These are phyloP conservation scores for Lactuca saligna DNA, from an alignment of 129 eudicot genomes.

Conservation along the genomic window DNA sequence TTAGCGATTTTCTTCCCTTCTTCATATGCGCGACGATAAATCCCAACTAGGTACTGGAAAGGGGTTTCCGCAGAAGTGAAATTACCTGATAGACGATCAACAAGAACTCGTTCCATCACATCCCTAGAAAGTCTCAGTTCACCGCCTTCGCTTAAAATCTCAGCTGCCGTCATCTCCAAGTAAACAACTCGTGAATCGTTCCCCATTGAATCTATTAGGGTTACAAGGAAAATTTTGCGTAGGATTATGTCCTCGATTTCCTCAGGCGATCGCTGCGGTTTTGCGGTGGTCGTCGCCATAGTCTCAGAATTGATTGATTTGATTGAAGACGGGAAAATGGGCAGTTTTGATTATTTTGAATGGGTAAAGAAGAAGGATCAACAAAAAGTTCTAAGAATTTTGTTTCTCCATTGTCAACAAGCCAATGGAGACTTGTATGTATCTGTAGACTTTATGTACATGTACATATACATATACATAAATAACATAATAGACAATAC, in stretches of 20 bases:
- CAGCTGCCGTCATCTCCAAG: conserved; percentile 91
- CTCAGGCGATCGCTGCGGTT: conserved; percentile 65
- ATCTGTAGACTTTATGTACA: conserved; percentile 3
- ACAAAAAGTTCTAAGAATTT: conserved; percentile 11
- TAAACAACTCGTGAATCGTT: conserved; percentile 65
- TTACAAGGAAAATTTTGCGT: conserved; percentile 71
- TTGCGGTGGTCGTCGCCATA: conserved; percentile 65
- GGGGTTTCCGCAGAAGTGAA: conserved; percentile 72
- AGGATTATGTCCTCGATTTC: conserved; percentile 90
- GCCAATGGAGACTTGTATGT: conserved; percentile 5
- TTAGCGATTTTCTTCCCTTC: conserved; percentile 68
- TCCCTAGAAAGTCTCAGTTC: conserved; percentile 62
- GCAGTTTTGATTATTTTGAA: background rate
- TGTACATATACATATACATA: background rate
- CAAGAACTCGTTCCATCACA: conserved; percentile 72
- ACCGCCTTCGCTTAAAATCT: conserved; percentile 76
- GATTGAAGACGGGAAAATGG: conserved; percentile 7
- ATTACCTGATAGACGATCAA: conserved; percentile 77
- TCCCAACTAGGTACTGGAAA: conserved; percentile 57
- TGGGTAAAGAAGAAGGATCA: conserved; percentile 10
- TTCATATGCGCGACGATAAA: conserved; percentile 68
- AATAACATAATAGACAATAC: background rate
- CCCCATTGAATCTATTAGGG: conserved; percentile 72
- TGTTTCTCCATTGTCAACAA: conserved; percentile 21
- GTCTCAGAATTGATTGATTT: conserved; percentile 5